phyloP scores from a whole-genome alignment of 1,284 basidiomycete genomes.

The Sporisorium exsertum region DNA sequence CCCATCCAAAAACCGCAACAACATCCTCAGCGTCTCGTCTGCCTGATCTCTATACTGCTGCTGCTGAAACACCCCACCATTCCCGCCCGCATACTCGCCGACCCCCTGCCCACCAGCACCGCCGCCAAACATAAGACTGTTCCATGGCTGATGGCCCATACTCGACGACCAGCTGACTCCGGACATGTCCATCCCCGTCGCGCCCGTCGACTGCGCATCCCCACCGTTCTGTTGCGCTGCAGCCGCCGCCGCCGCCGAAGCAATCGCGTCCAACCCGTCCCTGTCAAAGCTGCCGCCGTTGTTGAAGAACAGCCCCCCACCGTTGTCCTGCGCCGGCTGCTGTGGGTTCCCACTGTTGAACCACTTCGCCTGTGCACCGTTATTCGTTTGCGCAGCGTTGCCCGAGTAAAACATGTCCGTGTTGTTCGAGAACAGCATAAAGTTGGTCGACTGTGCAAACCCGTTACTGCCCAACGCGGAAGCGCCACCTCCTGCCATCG shows the following conservation, averaged over 20 bases:
- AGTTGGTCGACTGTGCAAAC: slow-evolving; percentile 38
- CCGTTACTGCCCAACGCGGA: slow-evolving; percentile 1
- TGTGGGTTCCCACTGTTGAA: slow-evolving; percentile 3
- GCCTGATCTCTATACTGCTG: slow-evolving; percentile 18
- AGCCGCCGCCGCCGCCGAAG: slow-evolving; percentile 30
- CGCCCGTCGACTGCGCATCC: neutral
- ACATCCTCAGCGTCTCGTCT: slow-evolving; percentile 45
- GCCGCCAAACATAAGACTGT: slow-evolving; percentile 28
- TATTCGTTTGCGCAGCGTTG: neutral
- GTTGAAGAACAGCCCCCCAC: slow-evolving; percentile 18
- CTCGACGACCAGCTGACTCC: slow-evolving; percentile 14
- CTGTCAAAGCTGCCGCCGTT: slow-evolving; percentile 16
- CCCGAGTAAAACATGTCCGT: slow-evolving; percentile 36
- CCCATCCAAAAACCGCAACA: slow-evolving; percentile 34
- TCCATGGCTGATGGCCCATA: slow-evolving; percentile 18
- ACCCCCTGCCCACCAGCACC: neutral
- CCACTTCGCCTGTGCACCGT: slow-evolving; percentile 9
- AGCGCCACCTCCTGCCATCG: neutral
- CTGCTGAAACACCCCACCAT: slow-evolving; percentile 4
- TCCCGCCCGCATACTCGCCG: neutral
- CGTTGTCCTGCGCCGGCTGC: neutral
- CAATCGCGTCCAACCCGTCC: slow-evolving; percentile 37
- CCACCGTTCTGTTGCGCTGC: slow-evolving; percentile 9
- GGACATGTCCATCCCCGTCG: slow-evolving; percentile 18
- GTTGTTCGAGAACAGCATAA: slow-evolving; percentile 33